Evolutionary conservation across 129 eudicot genomes (phyloP).

Genomic region (Tagetes patula): DNA sequence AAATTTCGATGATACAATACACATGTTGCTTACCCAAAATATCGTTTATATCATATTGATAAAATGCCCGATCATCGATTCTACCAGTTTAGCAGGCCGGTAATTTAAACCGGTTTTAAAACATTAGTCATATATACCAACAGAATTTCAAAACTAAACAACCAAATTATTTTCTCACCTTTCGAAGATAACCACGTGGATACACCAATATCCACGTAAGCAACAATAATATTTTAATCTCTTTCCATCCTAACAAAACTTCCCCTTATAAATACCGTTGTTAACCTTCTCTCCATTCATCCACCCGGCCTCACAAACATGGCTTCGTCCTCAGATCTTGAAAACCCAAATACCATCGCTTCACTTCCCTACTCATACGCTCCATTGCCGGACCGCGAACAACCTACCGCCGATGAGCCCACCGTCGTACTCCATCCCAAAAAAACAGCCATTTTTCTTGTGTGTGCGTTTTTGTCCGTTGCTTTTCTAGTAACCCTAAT

Average conservation of each 20-base stretch:
- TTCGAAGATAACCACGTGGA: slow-evolving; percentile 33
- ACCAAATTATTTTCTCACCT: not conserved
- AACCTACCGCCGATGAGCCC: slow-evolving; percentile 2
- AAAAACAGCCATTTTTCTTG: slow-evolving; percentile 21
- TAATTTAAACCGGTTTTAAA: too few species aligned
- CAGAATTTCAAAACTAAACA: not conserved
- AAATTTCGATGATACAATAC: too few species aligned
- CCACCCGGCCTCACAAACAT: slow-evolving; percentile 23
- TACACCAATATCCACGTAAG: slow-evolving; percentile 38
- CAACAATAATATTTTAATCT: slow-evolving; percentile 18
- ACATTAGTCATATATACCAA: too few species aligned
- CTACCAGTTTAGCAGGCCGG: too few species aligned
- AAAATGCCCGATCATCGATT: too few species aligned
- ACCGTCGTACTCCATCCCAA: slow-evolving; percentile 16
- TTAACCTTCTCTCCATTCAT: not conserved
- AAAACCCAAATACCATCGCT: slow-evolving; percentile 26
- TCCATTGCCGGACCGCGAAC: slow-evolving; percentile 37
- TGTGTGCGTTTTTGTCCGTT: slow-evolving; percentile 31
- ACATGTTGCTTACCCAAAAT: too few species aligned
- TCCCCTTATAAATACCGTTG: slow-evolving; percentile 22
- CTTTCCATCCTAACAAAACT: not conserved
- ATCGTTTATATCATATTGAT: too few species aligned
- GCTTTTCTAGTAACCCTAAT: slow-evolving; percentile 26
- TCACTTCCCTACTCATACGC: slow-evolving; percentile 35
- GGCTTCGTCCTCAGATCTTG: slow-evolving; percentile 41